Evolutionary conservation across 495 filamentous ascomycete genomes (phyloP), one percentile per base, ranked within the genome.

Genomic region (Penicillium simplicissimum): DNA sequence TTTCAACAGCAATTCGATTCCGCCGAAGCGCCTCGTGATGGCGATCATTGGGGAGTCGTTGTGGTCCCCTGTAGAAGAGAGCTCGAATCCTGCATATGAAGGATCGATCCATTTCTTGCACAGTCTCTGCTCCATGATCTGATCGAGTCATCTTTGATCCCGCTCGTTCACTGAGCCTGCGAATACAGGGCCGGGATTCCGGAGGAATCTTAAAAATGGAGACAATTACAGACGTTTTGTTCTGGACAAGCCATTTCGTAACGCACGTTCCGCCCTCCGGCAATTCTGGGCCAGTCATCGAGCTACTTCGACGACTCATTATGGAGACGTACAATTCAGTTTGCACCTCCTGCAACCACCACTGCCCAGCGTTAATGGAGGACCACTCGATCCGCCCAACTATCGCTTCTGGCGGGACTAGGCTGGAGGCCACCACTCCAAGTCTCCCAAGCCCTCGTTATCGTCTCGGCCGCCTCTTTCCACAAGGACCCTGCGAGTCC

Each of bases 21-120:
- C 66, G 59, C 67, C 66, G 67, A 69, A 64, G 54, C 69, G 40
- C n/a, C 66, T 61, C 59, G 58, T 67, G 52, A 62, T 68, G 65
- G 60, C 60, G 61, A 64, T 53, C 35, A 62, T 52, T 67, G 57
- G 47, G 54, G 55, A 52, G 59, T 67, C 62, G 35, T 62, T 21
- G 52, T 13, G 21, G 23, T n/a, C 38, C 17, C 36, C 28, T 37
- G 23, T 31, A 8, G 15, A 36, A 13, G 33, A 1, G 2, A n/a
- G 7, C 15, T 36, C 3, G 8, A n/a, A 19, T 4, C 11, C 4
- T 36, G 17, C 36, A 19, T 43, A 8, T 8, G 1, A 21, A 43
- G 40, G 10, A 11, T 21, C 1, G 8, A 21, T 21, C 7, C 10
- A 21, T 21, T 23, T 11, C 8, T 21, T 23, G 17, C 8, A 36